Conservation (phyloP, 352 stramenopile species). For the Poterioochromonas sp. region DNA sequence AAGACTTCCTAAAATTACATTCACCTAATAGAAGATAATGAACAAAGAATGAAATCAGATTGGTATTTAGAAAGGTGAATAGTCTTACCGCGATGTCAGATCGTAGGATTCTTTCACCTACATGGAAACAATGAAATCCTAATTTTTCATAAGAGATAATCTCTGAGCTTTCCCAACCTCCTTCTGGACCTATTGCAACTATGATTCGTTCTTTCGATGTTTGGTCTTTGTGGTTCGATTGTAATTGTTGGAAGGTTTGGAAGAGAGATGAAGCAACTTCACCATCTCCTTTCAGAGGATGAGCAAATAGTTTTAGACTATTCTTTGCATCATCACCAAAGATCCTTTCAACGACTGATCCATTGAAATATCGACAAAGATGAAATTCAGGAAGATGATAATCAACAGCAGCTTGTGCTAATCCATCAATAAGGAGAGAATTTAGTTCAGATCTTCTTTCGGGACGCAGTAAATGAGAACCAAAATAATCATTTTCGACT, state of each 20-base stretch:
- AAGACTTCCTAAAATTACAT: too few species aligned
- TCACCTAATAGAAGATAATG: too few species aligned
- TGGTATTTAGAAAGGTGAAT: too few species aligned
- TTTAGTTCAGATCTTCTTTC: background rate
- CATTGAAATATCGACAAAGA: background rate
- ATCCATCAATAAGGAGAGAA: background rate
- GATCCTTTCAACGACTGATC: background rate
- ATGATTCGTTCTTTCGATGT: too few species aligned
- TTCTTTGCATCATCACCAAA: background rate
- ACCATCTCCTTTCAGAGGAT: too few species aligned
- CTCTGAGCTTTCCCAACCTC: background rate
- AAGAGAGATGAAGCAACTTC: too few species aligned
- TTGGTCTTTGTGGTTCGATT: background rate
- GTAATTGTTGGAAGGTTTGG: too few species aligned
- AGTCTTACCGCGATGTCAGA: conserved; percentile 5
- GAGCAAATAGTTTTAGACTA: background rate
- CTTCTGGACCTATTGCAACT: conserved; percentile 2
- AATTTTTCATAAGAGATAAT: background rate
- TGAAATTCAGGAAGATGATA: background rate
- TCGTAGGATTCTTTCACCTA: background rate
- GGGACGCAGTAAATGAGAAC: background rate
- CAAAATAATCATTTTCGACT: conserved; percentile 28
- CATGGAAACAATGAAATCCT: background rate
- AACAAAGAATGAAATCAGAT: too few species aligned
- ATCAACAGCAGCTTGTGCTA: conserved; percentile 6